Conservation (phyloP, 306 rosid species). For the Senna tora region DNA sequence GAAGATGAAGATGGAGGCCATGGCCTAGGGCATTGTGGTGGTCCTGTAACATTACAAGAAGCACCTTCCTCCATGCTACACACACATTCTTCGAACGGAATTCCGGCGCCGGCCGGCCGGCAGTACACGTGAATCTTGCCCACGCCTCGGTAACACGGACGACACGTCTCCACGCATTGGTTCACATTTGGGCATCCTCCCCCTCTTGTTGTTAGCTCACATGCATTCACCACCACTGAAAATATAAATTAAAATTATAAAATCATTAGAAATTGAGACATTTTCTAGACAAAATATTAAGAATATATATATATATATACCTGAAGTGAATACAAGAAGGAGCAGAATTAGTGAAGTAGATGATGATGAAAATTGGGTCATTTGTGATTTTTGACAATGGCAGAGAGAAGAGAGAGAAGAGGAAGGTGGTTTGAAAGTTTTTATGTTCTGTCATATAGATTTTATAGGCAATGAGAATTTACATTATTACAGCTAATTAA, state of each 20-base stretch:
- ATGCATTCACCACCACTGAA: constrained; percentile 9
- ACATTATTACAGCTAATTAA: too few species aligned
- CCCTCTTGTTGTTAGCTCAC: background rate
- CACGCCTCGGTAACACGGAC: constrained; percentile 19
- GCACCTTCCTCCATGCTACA: constrained; percentile 18
- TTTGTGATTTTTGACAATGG: too few species aligned
- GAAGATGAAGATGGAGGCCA: constrained; percentile 11
- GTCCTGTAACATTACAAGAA: background rate
- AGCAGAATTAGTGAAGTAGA: background rate
- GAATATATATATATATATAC: too few species aligned
- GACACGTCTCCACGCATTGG: background rate
- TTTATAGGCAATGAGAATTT: too few species aligned
- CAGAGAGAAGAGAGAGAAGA: too few species aligned
- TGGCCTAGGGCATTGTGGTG: constrained; percentile 15
- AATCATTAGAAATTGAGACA: too few species aligned
- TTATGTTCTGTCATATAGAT: too few species aligned
- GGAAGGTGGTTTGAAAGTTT: too few species aligned
- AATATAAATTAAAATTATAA: background rate
- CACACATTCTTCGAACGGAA: constrained; percentile 1
- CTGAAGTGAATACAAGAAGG: constrained; percentile 12
- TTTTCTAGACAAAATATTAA: too few species aligned
- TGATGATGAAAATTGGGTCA: too few species aligned
- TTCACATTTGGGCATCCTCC: constrained; percentile 17
- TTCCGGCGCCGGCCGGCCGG: constrained; percentile 1
- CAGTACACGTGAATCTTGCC: background rate